phyloP scores from a whole-genome alignment of 306 rosid species.

The Sindora glabra region DNA sequence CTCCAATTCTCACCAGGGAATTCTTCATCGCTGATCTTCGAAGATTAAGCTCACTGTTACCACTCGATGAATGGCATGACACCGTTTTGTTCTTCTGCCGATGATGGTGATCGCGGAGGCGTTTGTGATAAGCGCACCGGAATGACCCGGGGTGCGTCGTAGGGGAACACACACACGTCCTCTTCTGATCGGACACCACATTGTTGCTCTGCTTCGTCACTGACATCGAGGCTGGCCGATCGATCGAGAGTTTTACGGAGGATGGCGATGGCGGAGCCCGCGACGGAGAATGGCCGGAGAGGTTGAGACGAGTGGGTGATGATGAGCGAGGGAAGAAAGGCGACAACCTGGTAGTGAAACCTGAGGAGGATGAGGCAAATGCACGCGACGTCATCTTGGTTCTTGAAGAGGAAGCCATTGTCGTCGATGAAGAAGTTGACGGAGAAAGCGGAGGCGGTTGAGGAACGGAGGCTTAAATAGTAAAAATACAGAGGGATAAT shows the following conservation, averaged over 20 bases:
- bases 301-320: conserved; percentile 15
- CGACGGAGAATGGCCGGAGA: neutral
- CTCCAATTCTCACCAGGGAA: conserved; percentile 52
- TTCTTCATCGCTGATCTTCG: conserved; percentile 67
- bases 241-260: conserved; percentile 21
- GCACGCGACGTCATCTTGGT: no score
- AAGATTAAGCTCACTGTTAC: conserved; percentile 28
- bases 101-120: conserved; percentile 15
- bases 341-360: conserved; percentile 27
- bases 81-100: conserved; percentile 11
- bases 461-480: no score
- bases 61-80: conserved; percentile 17
- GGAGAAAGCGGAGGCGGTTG: no score
- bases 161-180: conserved; percentile 54
- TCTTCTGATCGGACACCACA: conserved; percentile 23
- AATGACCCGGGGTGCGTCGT: conserved; percentile 71
- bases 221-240: conserved; percentile 25
- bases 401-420: no score
- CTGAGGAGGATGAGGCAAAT: conserved; percentile 42
- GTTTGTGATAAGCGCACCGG: conserved; percentile 58
- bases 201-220: conserved; percentile 22
- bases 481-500: no score
- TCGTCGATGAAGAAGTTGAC: no score
- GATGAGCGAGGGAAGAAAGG: conserved; percentile 21
- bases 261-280: neutral